Evolutionary conservation across 2,329 filamentous ascomycete genomes (phyloP), one percentile per base, ranked within the genome.

Genomic region (Aureobasidium musti): DNA sequence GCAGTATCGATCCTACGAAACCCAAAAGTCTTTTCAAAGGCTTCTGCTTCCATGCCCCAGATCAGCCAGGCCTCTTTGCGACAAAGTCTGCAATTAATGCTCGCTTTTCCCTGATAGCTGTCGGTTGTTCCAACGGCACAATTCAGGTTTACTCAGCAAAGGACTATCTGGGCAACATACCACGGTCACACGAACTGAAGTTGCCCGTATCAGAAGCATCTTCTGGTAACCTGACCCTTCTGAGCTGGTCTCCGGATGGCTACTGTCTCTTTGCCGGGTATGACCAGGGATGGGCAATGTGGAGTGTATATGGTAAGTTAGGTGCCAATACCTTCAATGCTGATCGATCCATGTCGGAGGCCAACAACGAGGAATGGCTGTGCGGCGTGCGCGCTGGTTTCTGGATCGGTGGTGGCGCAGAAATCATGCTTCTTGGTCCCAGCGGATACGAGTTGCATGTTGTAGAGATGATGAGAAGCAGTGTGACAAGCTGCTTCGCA

Each of bases 181-280:
- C 92, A 5, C 80, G 90, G 17, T 98, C 94, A 1, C 93, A 98
- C 76, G 86, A 85, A 37, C 86, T 97, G 68, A 84, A 81, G 63
- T 81, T 91, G 1, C 88, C 90, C 14, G 87, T 88, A 0, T 92
- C 92, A 1, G 78, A 82, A 5, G 79, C 83, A 21, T 84, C 86
- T 19, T 88, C 91, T 1, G 95, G 95, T 0, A 77, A 79, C 14
- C 80, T 97, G 61, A 92, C 86, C 2, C 90, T 88, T 35, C 78
- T 99, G 70, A 87, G 81, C 68, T 99, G 97, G 80, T 97, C 95
- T 1, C 92, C 94, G 0, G 95, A 99, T 76, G 95, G 95, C 21
- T 97, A 98, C 77, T 97, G 93, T 76, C 84, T 99, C 10, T 97
- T 99, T 77, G 92, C 90, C 50, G 95, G 94, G 1, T 98, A 94